Evolutionary conservation across 2,329 filamentous ascomycete species (phyloP).

Genomic region (Coniochaeta ligniaria): DNA sequence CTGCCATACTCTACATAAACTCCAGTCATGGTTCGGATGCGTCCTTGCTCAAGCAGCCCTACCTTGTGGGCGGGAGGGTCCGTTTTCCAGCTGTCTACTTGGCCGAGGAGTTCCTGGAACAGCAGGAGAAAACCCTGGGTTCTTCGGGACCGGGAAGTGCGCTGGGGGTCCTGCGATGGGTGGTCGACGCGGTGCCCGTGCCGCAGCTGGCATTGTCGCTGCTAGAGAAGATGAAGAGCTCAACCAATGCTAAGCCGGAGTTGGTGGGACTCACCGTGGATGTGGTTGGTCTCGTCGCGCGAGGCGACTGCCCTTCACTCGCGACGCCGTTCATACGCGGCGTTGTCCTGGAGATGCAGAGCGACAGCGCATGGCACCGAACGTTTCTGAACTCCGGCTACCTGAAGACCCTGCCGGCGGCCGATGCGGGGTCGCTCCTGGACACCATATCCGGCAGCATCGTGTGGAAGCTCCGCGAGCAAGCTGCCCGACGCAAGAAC

Average conservation of each 20-base stretch:
- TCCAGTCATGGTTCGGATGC: conserved; percentile 9
- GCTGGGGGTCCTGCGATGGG: neutral
- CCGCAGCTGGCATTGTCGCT: conserved; percentile 12
- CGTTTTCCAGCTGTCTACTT: conserved; percentile 15
- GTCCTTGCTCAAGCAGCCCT: conserved; percentile 11
- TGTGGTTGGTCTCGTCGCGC: no score
- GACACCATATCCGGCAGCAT: conserved; percentile 10
- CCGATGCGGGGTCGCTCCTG: conserved; percentile 18
- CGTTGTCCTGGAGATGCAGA: conserved; percentile 18
- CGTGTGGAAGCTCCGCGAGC: neutral
- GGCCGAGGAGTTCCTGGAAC: conserved; percentile 7
- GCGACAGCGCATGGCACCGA: conserved; percentile 25
- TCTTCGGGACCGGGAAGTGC: neutral
- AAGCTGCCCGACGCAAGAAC: neutral
- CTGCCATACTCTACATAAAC: conserved; percentile 8
- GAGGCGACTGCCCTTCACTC: conserved; percentile 6
- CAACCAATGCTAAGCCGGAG: neutral
- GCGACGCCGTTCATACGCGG: conserved; percentile 22
- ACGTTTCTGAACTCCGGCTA: conserved; percentile 18
- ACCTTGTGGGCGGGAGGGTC: conserved; percentile 8
- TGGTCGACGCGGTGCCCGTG: conserved; percentile 3
- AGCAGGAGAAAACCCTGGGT: neutral
- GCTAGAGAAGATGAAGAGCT: conserved; percentile 9
- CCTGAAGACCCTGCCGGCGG: conserved; percentile 18
- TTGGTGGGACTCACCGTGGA: no score